Evolutionary conservation across 768 basidiomycete genomes (phyloP).

Genomic region (Pleurotus tuoliensis): DNA sequence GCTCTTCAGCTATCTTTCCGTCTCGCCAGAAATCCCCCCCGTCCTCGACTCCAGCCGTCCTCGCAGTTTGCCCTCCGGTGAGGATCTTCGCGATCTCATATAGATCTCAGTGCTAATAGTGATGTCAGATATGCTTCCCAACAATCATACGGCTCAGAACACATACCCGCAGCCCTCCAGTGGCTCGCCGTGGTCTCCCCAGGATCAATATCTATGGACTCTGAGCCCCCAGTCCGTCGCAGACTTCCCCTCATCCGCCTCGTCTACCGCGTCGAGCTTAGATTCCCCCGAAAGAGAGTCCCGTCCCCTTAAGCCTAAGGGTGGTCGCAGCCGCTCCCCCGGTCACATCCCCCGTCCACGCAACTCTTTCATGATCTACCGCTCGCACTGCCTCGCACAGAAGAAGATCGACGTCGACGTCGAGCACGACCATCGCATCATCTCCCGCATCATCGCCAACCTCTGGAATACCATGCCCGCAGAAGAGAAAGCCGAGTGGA

Average conservation of each 20-base stretch:
- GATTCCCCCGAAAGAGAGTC: too few relatives aligned
- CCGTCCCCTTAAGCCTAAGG: not conserved
- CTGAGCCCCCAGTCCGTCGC: not conserved
- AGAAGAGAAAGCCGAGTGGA: constrained; percentile 1
- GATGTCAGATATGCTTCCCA: not conserved
- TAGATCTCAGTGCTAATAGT: not conserved
- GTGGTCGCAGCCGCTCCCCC: constrained; percentile 1
- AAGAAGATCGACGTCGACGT: not conserved
- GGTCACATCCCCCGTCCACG: constrained; percentile 9
- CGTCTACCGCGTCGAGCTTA: not conserved
- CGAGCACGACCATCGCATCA: constrained; percentile 5
- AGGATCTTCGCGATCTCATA: not conserved
- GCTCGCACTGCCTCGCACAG: not conserved
- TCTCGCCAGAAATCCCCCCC: not conserved
- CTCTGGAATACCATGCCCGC: constrained; percentile 2
- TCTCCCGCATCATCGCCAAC: constrained; percentile 6
- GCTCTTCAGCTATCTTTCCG: not conserved
- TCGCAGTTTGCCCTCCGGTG: not conserved
- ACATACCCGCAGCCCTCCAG: too few relatives aligned
- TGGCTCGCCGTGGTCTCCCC: too few relatives aligned
- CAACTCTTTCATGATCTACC: constrained; percentile 9
- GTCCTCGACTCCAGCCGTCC: not conserved
- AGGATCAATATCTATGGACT: not conserved
- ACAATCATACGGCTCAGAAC: too few relatives aligned
- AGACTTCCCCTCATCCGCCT: not conserved